These are phyloP conservation scores for Trichoderma erinaceum DNA, from an alignment of 495 filamentous ascomycete species.

Conservation along the genomic window DNA sequence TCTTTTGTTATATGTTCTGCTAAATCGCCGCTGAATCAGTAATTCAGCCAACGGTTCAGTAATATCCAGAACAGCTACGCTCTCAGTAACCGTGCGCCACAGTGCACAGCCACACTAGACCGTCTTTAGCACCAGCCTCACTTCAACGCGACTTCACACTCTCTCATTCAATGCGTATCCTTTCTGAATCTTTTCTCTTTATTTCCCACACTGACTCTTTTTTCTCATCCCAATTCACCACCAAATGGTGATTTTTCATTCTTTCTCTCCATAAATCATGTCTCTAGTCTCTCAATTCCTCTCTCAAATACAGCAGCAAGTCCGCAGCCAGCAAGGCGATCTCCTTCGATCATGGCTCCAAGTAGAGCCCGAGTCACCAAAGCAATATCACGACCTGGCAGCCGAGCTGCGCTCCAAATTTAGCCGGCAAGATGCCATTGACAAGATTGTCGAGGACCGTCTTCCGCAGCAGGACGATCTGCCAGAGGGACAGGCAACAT, in stretches of 20 bases:
- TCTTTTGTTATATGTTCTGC: too few species aligned
- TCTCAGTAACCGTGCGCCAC: not conserved
- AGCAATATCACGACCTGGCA: constrained; percentile 61
- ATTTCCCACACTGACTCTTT: not conserved
- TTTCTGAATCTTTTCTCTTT: not conserved
- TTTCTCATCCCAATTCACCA: too few species aligned
- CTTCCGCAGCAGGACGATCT: constrained; percentile 44
- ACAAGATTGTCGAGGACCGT: constrained; percentile 53
- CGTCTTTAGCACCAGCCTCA: not conserved
- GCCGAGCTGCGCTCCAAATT: constrained; percentile 56
- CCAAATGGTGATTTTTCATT: not conserved
- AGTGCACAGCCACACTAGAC: not conserved
- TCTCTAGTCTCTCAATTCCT: constrained; percentile 37
- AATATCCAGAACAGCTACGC: not conserved
- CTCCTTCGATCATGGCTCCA: constrained; percentile 39
- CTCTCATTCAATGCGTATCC: not conserved
- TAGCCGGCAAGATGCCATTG: constrained; percentile 47
- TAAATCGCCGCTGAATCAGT: too few species aligned
- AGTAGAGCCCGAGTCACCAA: constrained; percentile 41
- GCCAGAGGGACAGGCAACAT: constrained; percentile 45
- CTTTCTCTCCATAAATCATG: constrained; percentile 24
- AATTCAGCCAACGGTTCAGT: not conserved
- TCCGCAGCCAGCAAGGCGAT: constrained; percentile 34
- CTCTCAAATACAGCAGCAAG: constrained; percentile 32
- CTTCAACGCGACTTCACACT: constrained; percentile 8